Conservation (phyloP, 805 yeast genomes). For the Metschnikowia peoriensis region DNA sequence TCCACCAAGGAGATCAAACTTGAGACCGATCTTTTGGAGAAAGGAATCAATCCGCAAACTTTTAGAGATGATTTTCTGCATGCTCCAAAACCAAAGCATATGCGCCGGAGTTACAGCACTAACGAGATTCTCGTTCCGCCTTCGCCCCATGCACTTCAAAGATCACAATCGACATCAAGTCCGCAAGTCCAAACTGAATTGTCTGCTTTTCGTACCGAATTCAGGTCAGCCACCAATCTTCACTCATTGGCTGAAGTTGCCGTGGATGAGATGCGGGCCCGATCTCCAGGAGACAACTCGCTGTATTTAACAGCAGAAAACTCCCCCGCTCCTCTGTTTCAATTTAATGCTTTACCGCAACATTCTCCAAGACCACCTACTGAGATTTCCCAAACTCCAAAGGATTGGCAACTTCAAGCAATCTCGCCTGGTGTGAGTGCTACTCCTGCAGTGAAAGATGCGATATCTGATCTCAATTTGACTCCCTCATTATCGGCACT, state of each 20-base stretch:
- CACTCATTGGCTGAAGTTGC: conserved; percentile 38
- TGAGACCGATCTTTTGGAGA: conserved; percentile 47
- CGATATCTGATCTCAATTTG: conserved; percentile 23
- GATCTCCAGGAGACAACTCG: conserved; percentile 9
- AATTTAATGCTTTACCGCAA: background rate
- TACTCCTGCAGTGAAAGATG: conserved; percentile 10
- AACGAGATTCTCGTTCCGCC: conserved; percentile 2
- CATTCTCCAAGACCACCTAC: conserved; percentile 1
- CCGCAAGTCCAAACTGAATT: conserved; percentile 10
- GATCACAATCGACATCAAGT: conserved; percentile 23
- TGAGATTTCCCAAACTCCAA: conserved; percentile 3
- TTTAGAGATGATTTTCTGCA: conserved; percentile 14
- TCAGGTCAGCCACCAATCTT: conserved; percentile 18
- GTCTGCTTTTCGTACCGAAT: conserved; percentile 14
- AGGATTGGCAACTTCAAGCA: conserved; percentile 9
- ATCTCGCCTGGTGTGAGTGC: background rate
- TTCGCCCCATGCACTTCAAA: conserved; percentile 6
- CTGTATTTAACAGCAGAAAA: background rate
- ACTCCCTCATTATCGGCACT: conserved; percentile 41
- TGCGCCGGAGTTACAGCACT: conserved; percentile 16
- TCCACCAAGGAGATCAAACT: conserved; percentile 49
- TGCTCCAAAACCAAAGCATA: background rate
- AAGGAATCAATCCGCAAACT: conserved; percentile 49
- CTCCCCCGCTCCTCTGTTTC: background rate
- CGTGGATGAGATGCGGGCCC: conserved; percentile 24